These are phyloP conservation scores for Cocos nucifera DNA, from an alignment of 176 grass and related monocot genomes.

Conservation along the genomic window DNA sequence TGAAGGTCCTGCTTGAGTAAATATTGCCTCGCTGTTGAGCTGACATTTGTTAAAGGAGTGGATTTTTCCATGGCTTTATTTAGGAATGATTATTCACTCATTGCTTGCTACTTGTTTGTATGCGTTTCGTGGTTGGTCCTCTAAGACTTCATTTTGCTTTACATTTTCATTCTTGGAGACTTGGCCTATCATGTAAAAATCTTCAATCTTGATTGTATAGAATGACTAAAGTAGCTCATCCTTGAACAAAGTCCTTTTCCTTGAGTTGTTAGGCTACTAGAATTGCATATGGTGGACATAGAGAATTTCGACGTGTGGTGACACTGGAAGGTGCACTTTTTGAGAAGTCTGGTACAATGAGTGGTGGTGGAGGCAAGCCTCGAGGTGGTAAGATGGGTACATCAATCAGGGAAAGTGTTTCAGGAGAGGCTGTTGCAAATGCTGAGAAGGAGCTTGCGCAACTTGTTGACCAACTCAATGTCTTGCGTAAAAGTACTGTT, in stretches of 20 bases:
- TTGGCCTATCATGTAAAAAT: too few species aligned
- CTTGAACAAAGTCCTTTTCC: not conserved
- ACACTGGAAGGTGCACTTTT: slow-evolving; percentile 80
- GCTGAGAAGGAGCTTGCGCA: slow-evolving; percentile 57
- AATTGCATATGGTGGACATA: slow-evolving; percentile 66
- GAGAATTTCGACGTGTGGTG: slow-evolving; percentile 79
- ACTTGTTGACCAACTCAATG: slow-evolving; percentile 54
- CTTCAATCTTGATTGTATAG: too few species aligned
- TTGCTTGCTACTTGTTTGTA: too few species aligned
- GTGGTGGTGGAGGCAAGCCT: slow-evolving; percentile 65
- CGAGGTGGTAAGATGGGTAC: slow-evolving; percentile 79
- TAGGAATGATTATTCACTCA: too few species aligned
- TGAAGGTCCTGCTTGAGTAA: too few species aligned
- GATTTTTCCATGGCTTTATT: too few species aligned
- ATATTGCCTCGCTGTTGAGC: too few species aligned
- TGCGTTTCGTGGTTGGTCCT: too few species aligned
- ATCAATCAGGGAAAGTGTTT: slow-evolving; percentile 58
- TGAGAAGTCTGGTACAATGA: slow-evolving; percentile 93
- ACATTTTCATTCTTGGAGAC: too few species aligned
- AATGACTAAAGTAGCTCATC: too few species aligned
- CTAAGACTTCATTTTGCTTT: too few species aligned
- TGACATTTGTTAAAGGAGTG: too few species aligned
- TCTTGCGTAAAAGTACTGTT: slow-evolving; percentile 44
- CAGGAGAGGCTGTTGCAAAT: slow-evolving; percentile 46
- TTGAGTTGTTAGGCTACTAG: slow-evolving; percentile 55